Evolutionary conservation across 1,139 yeast genomes (phyloP).

Genomic region (Yamadazyma diospyri): DNA sequence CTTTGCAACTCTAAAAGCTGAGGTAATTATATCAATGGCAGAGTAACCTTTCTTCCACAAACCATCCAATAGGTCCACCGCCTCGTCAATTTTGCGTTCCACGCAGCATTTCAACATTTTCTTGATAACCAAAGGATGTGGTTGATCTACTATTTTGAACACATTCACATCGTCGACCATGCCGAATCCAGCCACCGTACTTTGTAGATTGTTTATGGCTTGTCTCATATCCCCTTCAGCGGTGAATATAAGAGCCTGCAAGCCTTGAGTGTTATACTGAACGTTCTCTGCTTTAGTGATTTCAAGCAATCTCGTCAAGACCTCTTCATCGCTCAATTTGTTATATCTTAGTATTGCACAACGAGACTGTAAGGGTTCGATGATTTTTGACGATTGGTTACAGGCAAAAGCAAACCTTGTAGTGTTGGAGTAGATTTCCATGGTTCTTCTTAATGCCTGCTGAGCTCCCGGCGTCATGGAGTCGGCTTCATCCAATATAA

Average conservation of each 20-base stretch:
- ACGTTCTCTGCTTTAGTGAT: constrained; percentile 69
- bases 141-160: constrained; percentile 92
- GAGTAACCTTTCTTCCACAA: constrained; percentile 92
- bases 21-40: constrained; percentile 88
- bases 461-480: constrained; percentile 99
- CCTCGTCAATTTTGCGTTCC: constrained; percentile 55
- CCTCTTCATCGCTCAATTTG: constrained; percentile 80
- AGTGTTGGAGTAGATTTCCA: constrained; percentile 92
- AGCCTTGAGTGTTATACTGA: constrained; percentile 82
- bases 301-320: constrained; percentile 70
- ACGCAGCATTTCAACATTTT: constrained; percentile 62
- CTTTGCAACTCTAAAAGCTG: constrained; percentile 85
- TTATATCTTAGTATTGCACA: constrained; percentile 91
- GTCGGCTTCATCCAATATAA: constrained; percentile 92
- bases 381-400: constrained; percentile 88
- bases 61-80: constrained; percentile 60
- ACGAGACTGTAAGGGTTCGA: constrained; percentile 94
- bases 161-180: constrained; percentile 88
- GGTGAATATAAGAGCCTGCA: constrained; percentile 90
- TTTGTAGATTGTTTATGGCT: constrained; percentile 89
- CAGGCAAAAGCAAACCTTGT: constrained; percentile 98
- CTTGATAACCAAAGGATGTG: constrained; percentile 85
- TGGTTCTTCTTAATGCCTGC: constrained; percentile 93
- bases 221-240: constrained; percentile 99
- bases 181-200: constrained; percentile 92